phyloP scores from a whole-genome alignment of 257 asterid species.

The Cinchona pubescens region DNA sequence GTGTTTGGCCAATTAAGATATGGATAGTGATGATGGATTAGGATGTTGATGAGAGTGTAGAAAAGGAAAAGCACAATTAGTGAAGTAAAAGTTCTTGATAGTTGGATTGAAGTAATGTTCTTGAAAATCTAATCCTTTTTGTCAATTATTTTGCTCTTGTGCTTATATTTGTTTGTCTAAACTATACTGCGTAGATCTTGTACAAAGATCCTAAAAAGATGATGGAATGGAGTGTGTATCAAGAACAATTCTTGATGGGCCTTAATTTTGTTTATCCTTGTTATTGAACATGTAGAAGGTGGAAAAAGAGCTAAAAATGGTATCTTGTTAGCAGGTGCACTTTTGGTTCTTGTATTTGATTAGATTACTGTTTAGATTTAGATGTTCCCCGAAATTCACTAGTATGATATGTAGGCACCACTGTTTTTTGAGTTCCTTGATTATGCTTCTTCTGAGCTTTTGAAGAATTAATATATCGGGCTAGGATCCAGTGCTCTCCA shows the following conservation, averaged over 20 bases:
- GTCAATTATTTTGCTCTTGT: not conserved
- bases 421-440: not conserved
- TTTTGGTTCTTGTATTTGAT: not conserved
- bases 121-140: conserved; percentile 1
- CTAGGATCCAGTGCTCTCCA: not conserved
- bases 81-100: not conserved
- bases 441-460: not conserved
- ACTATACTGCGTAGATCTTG: conserved; percentile 1
- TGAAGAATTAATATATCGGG: not conserved
- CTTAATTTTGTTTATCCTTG: not conserved
- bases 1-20: not conserved
- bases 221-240: not conserved
- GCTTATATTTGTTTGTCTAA: not conserved
- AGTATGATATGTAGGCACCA: not conserved
- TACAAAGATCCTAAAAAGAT: conserved; percentile 1
- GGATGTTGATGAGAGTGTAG: not conserved
- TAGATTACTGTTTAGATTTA: not conserved
- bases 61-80: not conserved
- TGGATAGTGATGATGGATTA: not conserved
- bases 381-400: not conserved
- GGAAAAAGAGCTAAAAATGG: too few relatives aligned
- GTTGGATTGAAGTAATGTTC: not conserved
- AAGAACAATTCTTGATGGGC: not conserved
- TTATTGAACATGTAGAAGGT: too few relatives aligned
- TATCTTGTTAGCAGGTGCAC: too few relatives aligned